phyloP scores from a whole-genome alignment of 306 rosid species.

The Gillenia trifoliata region DNA sequence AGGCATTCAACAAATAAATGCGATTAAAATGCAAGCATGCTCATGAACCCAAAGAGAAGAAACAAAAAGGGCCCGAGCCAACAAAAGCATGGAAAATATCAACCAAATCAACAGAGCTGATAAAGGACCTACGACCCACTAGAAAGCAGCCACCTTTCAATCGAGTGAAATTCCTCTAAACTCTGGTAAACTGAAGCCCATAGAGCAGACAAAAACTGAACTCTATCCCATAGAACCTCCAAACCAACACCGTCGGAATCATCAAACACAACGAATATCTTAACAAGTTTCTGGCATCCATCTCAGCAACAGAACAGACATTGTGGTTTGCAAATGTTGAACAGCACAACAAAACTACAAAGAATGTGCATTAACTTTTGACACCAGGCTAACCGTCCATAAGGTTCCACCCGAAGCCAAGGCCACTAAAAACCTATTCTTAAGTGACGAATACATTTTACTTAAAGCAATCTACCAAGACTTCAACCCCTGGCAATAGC shows the following conservation, averaged over 20 bases:
- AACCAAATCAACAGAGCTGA: background rate
- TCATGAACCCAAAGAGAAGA: background rate
- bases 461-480: background rate
- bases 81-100: background rate
- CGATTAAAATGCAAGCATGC: background rate
- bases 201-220: background rate
- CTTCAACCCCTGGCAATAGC: background rate
- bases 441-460: background rate
- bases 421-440: background rate
- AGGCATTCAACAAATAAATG: background rate
- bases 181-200: background rate
- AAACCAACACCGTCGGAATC: background rate
- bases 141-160: background rate
- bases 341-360: background rate
- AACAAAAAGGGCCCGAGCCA: background rate
- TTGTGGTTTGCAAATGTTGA: background rate
- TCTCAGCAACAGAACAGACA: background rate
- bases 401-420: background rate
- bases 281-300: background rate
- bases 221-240: background rate
- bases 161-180: background rate
- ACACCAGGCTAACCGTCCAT: background rate
- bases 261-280: background rate
- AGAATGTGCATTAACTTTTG: background rate
- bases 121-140: background rate